A percentile compares a stretch with the other conserved stretches of the same genome.
These are phyloP conservation scores for Panellus pusillus DNA, from an alignment of 768 basidiomycete species.

Conservation along the genomic window DNA sequence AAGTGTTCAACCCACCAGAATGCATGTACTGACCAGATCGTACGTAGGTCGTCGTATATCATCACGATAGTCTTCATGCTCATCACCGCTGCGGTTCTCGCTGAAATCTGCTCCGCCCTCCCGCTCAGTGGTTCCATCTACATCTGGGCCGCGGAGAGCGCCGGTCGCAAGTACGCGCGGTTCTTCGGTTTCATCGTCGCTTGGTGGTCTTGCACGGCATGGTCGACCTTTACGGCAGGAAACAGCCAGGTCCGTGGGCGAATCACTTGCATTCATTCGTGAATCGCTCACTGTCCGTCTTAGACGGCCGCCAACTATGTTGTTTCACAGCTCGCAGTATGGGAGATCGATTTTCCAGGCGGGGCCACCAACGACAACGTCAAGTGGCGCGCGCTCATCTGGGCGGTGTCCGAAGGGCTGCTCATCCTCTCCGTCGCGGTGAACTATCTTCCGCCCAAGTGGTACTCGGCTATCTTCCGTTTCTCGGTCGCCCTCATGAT, in stretches of 20 bases:
- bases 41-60: constrained; percentile 75
- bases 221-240: constrained; percentile 91
- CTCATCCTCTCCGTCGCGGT: constrained; percentile 72
- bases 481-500: constrained; percentile 73
- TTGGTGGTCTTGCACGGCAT: constrained; percentile 94
- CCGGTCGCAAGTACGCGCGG: constrained; percentile 81
- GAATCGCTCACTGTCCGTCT: constrained; percentile 1
- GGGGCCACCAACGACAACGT: constrained; percentile 68
- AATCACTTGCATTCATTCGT: neutral
- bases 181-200: constrained; percentile 89
- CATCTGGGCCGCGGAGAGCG: constrained; percentile 92
- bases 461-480: constrained; percentile 77
- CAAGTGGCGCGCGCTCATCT: constrained; percentile 85
- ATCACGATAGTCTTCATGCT: constrained; percentile 85
- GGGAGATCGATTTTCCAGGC: constrained; percentile 81
- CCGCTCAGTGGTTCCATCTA: constrained; percentile 91
- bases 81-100: constrained; percentile 83
- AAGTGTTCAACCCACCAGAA: constrained; percentile 5
- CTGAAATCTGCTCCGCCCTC: constrained; percentile 88
- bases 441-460: constrained; percentile 80
- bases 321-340: constrained; percentile 79
- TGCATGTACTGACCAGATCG: constrained; percentile 11
- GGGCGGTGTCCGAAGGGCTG: constrained; percentile 77
- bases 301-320: constrained; percentile 90
- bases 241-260: constrained; percentile 70